These are phyloP conservation scores for Pleomassaria siparia DNA, from an alignment of 2,329 filamentous ascomycete genomes.

Conservation along the genomic window DNA sequence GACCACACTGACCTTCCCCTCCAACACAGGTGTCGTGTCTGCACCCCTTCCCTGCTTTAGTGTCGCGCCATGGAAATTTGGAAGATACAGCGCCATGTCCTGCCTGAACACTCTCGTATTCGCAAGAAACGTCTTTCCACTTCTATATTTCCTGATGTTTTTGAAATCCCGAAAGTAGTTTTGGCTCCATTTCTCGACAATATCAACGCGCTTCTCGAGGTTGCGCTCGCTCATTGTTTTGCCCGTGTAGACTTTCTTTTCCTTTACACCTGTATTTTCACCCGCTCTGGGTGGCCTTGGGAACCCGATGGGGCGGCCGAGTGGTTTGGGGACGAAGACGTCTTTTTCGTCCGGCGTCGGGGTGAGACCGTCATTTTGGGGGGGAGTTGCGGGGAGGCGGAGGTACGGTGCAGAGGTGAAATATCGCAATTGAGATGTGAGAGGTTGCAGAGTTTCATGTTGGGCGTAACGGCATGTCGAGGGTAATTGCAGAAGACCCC, in stretches of 20 bases:
- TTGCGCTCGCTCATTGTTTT: constrained; percentile 53
- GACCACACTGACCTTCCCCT: constrained; percentile 75
- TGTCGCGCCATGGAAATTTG: constrained; percentile 83
- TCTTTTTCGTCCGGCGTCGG: constrained; percentile 16
- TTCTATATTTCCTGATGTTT: constrained; percentile 71
- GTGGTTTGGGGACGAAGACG: constrained; percentile 53
- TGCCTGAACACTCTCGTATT: constrained; percentile 81
- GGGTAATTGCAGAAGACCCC: constrained; percentile 14
- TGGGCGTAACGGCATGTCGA: constrained; percentile 21
- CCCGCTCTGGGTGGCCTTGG: constrained; percentile 70
- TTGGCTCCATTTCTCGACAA: constrained; percentile 75
- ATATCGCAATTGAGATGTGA: constrained; percentile 16
- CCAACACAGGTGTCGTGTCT: constrained; percentile 75
- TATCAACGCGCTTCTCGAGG: constrained; percentile 69
- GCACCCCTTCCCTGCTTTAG: constrained; percentile 52
- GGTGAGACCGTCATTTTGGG: constrained; percentile 14
- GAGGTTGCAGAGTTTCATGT: constrained; percentile 11
- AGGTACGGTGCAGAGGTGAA: constrained; percentile 28
- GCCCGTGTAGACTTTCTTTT: constrained; percentile 36
- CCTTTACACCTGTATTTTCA: constrained; percentile 79
- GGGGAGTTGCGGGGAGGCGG: constrained; percentile 14
- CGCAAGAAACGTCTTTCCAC: constrained; percentile 89
- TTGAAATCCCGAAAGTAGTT: constrained; percentile 97
- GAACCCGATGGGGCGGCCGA: constrained; percentile 80
- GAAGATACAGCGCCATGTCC: constrained; percentile 86